Conservation (phyloP, 352 stramenopile species). For the Phytophthora hibernalis region DNA sequence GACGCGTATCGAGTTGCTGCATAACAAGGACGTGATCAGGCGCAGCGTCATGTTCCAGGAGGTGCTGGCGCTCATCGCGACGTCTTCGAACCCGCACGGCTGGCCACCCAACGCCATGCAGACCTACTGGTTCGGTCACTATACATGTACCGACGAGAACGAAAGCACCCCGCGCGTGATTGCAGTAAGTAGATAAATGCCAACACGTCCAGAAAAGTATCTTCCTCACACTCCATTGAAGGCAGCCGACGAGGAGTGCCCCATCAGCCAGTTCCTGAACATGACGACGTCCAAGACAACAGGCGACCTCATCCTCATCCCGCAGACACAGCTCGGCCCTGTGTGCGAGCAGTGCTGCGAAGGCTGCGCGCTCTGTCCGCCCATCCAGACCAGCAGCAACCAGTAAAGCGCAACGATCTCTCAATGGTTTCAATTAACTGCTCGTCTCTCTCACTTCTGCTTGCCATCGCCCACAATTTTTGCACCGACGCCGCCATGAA, state of each 20-base stretch:
- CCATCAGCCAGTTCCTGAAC: slow-evolving; percentile 65
- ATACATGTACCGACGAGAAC: slow-evolving; percentile 48
- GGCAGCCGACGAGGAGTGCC: slow-evolving; percentile 50
- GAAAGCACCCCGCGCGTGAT: slow-evolving; percentile 53
- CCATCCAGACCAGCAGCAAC: slow-evolving; percentile 26
- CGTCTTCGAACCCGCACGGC: slow-evolving; percentile 64
- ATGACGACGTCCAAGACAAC: slow-evolving; percentile 77
- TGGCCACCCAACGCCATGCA: slow-evolving; percentile 72
- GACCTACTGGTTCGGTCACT: slow-evolving; percentile 84
- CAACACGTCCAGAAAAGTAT: background rate
- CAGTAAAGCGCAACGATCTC: slow-evolving; percentile 13
- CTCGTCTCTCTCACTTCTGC: slow-evolving; percentile 27
- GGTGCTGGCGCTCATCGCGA: slow-evolving; percentile 66
- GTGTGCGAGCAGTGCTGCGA: slow-evolving; percentile 76
- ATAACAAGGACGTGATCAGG: slow-evolving; percentile 69
- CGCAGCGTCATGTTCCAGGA: slow-evolving; percentile 83
- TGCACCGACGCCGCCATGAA: slow-evolving; percentile 32
- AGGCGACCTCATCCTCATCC: slow-evolving; percentile 75
- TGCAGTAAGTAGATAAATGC: slow-evolving; percentile 30
- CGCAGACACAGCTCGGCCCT: slow-evolving; percentile 81
- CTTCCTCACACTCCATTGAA: slow-evolving; percentile 11
- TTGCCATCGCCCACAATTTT: slow-evolving; percentile 61
- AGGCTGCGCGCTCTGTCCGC: slow-evolving; percentile 57
- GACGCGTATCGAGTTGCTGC: slow-evolving; percentile 69
- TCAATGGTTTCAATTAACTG: slow-evolving; percentile 25